Percentiles rank a stretch among this genome's conserved stretches.
Evolutionary conservation across 2,329 filamentous ascomycete species (phyloP).

Genomic region (Diaporthe citrichinensis): DNA sequence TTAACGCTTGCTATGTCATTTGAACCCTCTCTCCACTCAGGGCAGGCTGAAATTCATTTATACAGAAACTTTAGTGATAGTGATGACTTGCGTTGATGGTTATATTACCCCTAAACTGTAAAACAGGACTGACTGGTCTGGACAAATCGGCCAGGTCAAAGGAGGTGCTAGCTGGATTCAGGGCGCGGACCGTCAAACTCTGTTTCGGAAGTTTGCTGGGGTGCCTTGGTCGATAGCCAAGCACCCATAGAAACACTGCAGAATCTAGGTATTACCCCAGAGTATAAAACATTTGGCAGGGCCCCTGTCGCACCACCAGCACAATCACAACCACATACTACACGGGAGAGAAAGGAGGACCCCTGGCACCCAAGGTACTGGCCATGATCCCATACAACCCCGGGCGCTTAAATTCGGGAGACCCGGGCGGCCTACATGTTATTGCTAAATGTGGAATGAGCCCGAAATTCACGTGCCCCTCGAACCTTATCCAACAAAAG

Average conservation of each 20-base stretch:
- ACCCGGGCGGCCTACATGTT: neutral
- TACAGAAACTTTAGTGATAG: conserved; percentile 12
- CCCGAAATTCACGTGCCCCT: neutral
- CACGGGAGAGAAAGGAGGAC: neutral
- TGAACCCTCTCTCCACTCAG: neutral
- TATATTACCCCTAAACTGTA: conserved; percentile 10
- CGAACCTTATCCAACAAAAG: conserved; percentile 2
- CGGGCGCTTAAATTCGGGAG: conserved; percentile 16
- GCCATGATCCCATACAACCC: neutral
- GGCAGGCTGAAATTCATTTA: neutral
- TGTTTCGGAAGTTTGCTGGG: conserved; percentile 27
- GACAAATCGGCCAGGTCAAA: neutral
- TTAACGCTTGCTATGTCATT: neutral
- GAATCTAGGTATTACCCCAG: conserved; percentile 17
- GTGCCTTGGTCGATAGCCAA: conserved; percentile 25
- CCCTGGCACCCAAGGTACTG: conserved; percentile 9
- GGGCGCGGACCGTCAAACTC: conserved; percentile 32
- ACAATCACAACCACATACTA: neutral
- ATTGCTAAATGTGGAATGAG: conserved; percentile 11
- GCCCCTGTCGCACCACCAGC: conserved; percentile 25
- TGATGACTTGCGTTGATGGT: neutral
- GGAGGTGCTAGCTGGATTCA: neutral
- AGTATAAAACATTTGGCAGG: conserved; percentile 33
- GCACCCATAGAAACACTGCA: conserved; percentile 20
- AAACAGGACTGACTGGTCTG: conserved; percentile 6